phyloP scores from a whole-genome alignment of 352 stramenopile genomes.

The Phytophthora pisi region DNA sequence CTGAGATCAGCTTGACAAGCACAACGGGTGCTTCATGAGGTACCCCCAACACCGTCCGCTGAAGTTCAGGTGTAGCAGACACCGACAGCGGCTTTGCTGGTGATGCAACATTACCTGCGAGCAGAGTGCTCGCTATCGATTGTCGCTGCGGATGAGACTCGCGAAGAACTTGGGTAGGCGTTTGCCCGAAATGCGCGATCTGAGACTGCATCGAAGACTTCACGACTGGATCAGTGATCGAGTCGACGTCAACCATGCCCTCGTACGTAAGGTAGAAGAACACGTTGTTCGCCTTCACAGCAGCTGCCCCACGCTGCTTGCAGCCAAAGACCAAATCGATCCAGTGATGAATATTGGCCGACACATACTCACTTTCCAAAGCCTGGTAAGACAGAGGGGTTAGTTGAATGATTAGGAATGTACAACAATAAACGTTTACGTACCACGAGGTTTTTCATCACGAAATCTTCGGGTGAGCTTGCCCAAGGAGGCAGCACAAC shows the following conservation, averaged over 20 bases:
- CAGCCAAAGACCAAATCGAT: constrained; percentile 88
- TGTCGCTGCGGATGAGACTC: constrained; percentile 77
- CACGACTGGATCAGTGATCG: constrained; percentile 91
- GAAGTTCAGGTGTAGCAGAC: constrained; percentile 8
- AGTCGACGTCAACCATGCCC: constrained; percentile 97
- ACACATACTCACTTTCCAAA: constrained; percentile 88
- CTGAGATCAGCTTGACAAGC: constrained; percentile 52
- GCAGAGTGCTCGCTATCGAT: constrained; percentile 14
- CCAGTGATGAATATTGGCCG: constrained; percentile 85
- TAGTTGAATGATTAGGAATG: neutral
- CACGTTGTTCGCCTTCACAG: constrained; percentile 95
- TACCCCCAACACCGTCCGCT: constrained; percentile 40
- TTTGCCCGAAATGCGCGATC: constrained; percentile 99
- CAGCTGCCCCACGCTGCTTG: constrained; percentile 77
- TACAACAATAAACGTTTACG: constrained; percentile 4
- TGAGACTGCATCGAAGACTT: constrained; percentile 95
- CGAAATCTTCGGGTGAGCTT: constrained; percentile 78
- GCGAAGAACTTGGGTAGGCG: constrained; percentile 96
- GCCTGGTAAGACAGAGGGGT: constrained; percentile 41
- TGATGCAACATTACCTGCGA: neutral
- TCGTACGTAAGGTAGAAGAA: constrained; percentile 99
- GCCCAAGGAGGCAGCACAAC: constrained; percentile 95
- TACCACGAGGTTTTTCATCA: constrained; percentile 86
- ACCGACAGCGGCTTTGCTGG: constrained; percentile 5
- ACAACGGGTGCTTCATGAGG: constrained; percentile 71